These are phyloP conservation scores for Scheffersomyces ergatensis DNA, from an alignment of 805 yeast species.

Conservation along the genomic window DNA sequence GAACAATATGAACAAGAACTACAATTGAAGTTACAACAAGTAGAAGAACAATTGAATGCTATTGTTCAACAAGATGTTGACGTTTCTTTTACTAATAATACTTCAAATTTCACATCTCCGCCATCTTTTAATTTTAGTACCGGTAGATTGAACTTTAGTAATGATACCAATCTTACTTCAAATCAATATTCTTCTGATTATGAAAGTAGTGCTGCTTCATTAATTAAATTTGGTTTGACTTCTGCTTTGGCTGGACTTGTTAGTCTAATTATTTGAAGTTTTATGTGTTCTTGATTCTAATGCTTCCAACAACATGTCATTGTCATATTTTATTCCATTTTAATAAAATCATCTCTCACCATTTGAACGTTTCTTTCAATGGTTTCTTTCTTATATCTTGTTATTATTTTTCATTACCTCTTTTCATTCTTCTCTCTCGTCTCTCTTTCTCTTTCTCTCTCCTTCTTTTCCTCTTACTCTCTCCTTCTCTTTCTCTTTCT, in stretches of 20 bases:
- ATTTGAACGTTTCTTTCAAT: not conserved
- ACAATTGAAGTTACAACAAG: not conserved
- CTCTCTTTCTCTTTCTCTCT: conserved; percentile 3
- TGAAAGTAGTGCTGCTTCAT: conserved; percentile 3
- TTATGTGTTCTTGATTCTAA: not conserved
- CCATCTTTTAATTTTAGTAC: not conserved
- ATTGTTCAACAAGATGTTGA: not conserved
- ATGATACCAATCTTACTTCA: not conserved
- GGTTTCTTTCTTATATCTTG: not conserved
- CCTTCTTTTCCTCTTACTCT: not conserved
- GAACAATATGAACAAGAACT: not conserved
- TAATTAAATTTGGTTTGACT: not conserved
- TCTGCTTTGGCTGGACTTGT: conserved; percentile 1
- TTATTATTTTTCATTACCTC: not conserved
- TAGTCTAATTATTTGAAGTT: not conserved
- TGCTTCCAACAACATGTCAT: not conserved
- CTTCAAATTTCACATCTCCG: not conserved
- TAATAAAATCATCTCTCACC: not conserved
- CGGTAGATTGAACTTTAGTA: not conserved
- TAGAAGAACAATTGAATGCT: not conserved
- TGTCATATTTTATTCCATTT: not conserved
- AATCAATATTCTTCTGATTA: conserved; percentile 4
- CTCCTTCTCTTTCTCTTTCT: not conserved
- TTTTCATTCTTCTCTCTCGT: conserved; percentile 4
- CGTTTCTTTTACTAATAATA: not conserved